Base-by-base conservation (phyloP, 768 basidiomycete genomes). In the Boletus coccyginus region DNA sequence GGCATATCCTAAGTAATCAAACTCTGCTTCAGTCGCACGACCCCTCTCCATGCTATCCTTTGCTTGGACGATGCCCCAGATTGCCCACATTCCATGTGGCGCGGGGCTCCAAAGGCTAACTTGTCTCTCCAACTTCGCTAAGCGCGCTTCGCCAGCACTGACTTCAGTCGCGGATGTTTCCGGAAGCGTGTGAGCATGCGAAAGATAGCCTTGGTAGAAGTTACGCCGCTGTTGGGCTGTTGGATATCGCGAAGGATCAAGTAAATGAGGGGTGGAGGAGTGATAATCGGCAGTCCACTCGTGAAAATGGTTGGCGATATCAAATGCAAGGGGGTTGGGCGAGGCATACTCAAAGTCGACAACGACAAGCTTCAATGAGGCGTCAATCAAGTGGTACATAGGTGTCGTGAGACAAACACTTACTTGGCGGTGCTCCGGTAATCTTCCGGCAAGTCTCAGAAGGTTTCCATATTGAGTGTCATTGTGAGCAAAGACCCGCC, bases 321-420 rank as follows among this genome's bases (percentile, higher is more conserved):
- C 97, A 73, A 87, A 97, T 5, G 92, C 91, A 4, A 94, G 85
- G 27, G 95, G 88, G 67, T 98, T 98, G 6, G 91, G 88, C 0
- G 87, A 81, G 14, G 96, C 93, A 68, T 99, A 99, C 75, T 99
- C 97, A 69, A 98, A 98, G 74, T 99, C 97, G 60, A 97, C 94
- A 36, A 96, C 91, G 68, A 96, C 90, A 59, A 96, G 86, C 90
- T 95, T 59, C 40, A 21, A 42, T n/a, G 47, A 46, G n/a, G 50
- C 14, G 55, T 72, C 48, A 67, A 59, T 46, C 41, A 14, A n/a
- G 19, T 35, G 29, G 27, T 32, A 21, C 21, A 21, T 21, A 41
- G 46, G 29, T n/a, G 16, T 50, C 9, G 14, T 50, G 35, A 49
- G 35, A 53, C 52, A 42, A 27, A 71, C 77, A 60, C 64, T 54